Conservation (phyloP, 2,329 filamentous ascomycete species). For the Scedosporium minutisporum region DNA sequence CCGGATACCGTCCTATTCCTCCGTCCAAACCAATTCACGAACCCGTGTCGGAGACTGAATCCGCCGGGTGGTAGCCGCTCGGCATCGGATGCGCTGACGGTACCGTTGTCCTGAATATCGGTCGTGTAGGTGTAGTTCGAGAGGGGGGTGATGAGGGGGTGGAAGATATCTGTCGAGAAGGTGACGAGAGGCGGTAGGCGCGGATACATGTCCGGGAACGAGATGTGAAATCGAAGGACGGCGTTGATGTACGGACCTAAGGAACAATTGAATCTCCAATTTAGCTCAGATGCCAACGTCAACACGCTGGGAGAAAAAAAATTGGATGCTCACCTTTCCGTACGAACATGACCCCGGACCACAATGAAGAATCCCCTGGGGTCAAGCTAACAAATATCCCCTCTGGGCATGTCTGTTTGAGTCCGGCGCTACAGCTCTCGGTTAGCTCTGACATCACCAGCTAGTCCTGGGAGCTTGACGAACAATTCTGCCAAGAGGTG, state of each 20-base stretch:
- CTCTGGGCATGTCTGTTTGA: constrained; percentile 73
- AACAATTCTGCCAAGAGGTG: constrained; percentile 78
- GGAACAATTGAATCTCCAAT: background rate
- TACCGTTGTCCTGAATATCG: constrained; percentile 62
- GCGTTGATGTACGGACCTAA: constrained; percentile 81
- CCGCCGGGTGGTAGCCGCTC: constrained; percentile 79
- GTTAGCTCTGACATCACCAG: background rate
- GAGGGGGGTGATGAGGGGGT: constrained; percentile 82
- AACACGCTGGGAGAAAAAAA: too few relatives aligned
- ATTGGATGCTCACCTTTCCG: constrained; percentile 56
- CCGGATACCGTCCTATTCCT: constrained; percentile 31
- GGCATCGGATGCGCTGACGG: constrained; percentile 73
- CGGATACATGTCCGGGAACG: constrained; percentile 76
- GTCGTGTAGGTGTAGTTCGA: constrained; percentile 94
- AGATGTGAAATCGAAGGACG: constrained; percentile 81
- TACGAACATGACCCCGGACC: constrained; percentile 88
- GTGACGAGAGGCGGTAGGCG: constrained; percentile 71
- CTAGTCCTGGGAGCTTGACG: constrained; percentile 19
- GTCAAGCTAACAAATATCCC: constrained; percentile 81
- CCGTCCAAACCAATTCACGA: constrained; percentile 79
- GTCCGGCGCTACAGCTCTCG: constrained; percentile 51
- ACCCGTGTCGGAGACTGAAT: constrained; percentile 84
- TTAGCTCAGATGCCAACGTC: background rate
- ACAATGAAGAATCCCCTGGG: constrained; percentile 69
- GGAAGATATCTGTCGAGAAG: constrained; percentile 89